Conservation (phyloP, 345 rosid species). For the Hibiscus tridactylites region DNA sequence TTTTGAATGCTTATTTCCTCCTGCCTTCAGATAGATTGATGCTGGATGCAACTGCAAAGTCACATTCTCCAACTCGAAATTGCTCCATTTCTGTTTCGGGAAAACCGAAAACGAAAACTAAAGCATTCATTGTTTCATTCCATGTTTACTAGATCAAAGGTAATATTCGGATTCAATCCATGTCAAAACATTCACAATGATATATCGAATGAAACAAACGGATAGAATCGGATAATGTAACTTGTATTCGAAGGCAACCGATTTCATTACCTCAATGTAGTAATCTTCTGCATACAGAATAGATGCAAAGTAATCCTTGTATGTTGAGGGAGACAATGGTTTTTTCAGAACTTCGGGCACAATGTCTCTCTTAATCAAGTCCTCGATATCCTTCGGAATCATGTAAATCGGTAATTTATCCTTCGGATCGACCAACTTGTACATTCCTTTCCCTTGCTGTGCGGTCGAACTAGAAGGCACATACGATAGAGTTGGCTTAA, state of each 20-base stretch:
- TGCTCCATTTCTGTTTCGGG: slow-evolving; percentile 30
- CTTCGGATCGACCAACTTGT: background rate
- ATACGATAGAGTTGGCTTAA: slow-evolving; percentile 13
- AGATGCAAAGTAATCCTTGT: slow-evolving; percentile 24
- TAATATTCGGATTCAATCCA: too few species aligned
- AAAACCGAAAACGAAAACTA: background rate
- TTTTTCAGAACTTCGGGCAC: slow-evolving; percentile 20
- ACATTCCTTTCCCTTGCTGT: background rate
- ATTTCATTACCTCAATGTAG: slow-evolving; percentile 23
- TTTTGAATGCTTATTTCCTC: background rate
- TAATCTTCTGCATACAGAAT: slow-evolving; percentile 35
- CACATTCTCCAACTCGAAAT: slow-evolving; percentile 13
- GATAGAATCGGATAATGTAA: too few species aligned
- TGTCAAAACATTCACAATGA: too few species aligned
- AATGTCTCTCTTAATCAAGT: slow-evolving; percentile 14
- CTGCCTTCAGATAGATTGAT: slow-evolving; percentile 4
- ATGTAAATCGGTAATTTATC: slow-evolving; percentile 13
- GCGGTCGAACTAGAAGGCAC: background rate
- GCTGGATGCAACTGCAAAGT: slow-evolving; percentile 21
- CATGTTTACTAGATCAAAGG: background rate
- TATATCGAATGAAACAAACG: too few species aligned
- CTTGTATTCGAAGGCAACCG: too few species aligned
- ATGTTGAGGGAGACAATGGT: slow-evolving; percentile 16
- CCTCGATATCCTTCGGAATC: slow-evolving; percentile 20
- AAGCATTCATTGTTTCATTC: too few species aligned